Base-by-base conservation (phyloP, 345 rosid genomes). In the Clarkia xantiana region DNA sequence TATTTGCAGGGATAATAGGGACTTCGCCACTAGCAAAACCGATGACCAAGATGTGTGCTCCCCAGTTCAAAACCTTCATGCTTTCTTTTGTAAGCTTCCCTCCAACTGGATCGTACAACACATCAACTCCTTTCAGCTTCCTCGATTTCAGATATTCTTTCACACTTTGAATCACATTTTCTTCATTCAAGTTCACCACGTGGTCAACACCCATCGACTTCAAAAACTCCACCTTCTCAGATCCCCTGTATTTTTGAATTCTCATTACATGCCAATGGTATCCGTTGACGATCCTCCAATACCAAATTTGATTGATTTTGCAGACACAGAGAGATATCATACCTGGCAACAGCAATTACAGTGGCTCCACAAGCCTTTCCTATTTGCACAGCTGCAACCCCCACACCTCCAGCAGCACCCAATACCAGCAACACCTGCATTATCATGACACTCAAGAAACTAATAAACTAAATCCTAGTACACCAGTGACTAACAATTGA, bases 361-460 rank as follows among this genome's bases (percentile, higher is more conserved):
- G 60, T 56, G 58, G 98, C 94, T 10, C 96, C 87, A 58, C 75
- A 63, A 60, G 71, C 78, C 74, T 91, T 91, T 62, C 90, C 98
- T 34, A 91, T 84, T 68, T 91, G 96, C 6, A 84, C 83, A 44
- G 96, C 96, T 25, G 96, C 81, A 57, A 82, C 69, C 10, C 99
- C 99, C 55, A 91, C 99, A 10, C 96, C 99, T 61, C 99, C 95
- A 52, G 95, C 96, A 4, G 98, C 99, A 22, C 99, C 95, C 44
- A 91, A 78, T 71, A 91, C 94, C 60, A 86, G 52, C 61, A 91
- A 67, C 16, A 86, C 96, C 97, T 90, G 55, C 51, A 53, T 44
- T 16, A n/a, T 40, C 49, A 54, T 18, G 34, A 54, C 38, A 18
- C 36, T 13, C 19, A 16, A 40, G 6, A 41, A 34, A 23, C 11